Evolutionary conservation across 73 alveolate genomes (phyloP).

Genomic region (Blepharisma stoltei): DNA sequence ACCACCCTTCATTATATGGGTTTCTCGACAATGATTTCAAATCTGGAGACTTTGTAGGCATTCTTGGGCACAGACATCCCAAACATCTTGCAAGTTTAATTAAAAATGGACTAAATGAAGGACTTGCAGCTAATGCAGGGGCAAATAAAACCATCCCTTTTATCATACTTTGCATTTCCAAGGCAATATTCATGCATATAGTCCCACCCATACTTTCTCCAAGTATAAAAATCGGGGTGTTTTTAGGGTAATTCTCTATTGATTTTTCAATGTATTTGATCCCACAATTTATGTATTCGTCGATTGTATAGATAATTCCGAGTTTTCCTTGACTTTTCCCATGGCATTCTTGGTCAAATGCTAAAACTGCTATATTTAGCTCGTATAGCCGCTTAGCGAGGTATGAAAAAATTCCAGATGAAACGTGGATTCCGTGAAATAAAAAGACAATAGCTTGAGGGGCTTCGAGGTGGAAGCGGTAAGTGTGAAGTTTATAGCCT

Average conservation of each 20-base stretch:
- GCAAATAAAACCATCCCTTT: slow-evolving; percentile 27
- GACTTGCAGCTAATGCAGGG: slow-evolving; percentile 27
- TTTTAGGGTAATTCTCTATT: not conserved
- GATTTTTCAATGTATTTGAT: not conserved
- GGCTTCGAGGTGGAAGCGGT: slow-evolving; percentile 22
- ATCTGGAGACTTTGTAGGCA: not conserved
- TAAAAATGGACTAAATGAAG: not conserved
- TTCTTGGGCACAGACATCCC: not conserved
- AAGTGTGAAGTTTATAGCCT: not conserved
- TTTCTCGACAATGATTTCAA: not conserved
- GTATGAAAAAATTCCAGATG: not conserved
- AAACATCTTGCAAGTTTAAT: slow-evolving; percentile 25
- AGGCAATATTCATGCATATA: not conserved
- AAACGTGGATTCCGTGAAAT: slow-evolving; percentile 19
- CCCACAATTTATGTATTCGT: not conserved
- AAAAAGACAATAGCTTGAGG: slow-evolving; percentile 22
- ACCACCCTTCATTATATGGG: not conserved
- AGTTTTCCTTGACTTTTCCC: slow-evolving; percentile 23
- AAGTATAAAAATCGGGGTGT: not conserved
- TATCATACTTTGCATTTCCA: not conserved
- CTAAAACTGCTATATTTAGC: slow-evolving; percentile 5
- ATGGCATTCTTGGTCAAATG: slow-evolving; percentile 20
- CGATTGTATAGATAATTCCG: not conserved
- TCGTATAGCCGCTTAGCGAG: not conserved
- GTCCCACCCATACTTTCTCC: slow-evolving; percentile 29